Evolutionary conservation across 129 eudicot genomes (phyloP).

Genomic region (Scalesia atractyloides): DNA sequence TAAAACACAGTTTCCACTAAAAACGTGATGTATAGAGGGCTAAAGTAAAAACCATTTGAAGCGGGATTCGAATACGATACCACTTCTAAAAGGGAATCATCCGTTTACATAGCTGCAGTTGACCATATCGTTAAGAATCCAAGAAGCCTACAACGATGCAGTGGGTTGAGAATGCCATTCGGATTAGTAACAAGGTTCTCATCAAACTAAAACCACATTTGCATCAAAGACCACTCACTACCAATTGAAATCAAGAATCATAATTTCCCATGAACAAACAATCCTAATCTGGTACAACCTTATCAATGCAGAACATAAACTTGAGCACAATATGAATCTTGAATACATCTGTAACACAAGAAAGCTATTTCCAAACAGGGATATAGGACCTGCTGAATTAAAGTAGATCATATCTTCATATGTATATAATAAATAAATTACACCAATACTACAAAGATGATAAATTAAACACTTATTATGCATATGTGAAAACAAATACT

Average conservation of each 20-base stretch:
- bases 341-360: not conserved
- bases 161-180: not conserved
- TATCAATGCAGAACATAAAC: not conserved
- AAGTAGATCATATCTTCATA: not conserved
- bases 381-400: too few species aligned
- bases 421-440: not conserved
- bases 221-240: not conserved
- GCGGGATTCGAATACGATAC: too few species aligned
- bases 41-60: too few species aligned
- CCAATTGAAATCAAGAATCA: not conserved
- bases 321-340: not conserved
- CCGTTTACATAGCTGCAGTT: too few species aligned
- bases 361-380: too few species aligned
- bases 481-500: not conserved
- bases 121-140: too few species aligned
- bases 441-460: constrained; percentile 9
- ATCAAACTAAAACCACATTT: constrained; percentile 1
- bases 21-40: too few species aligned
- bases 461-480: constrained; percentile 9
- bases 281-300: not conserved
- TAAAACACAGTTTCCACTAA: too few species aligned
- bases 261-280: constrained; percentile 1
- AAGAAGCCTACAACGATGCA: not conserved
- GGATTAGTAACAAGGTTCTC: not conserved
- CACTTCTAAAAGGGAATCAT: too few species aligned